Percentiles rank a stretch among this genome's conserved stretches.
These are phyloP conservation scores for Melanomma pulvis-pyrius DNA, from an alignment of 495 filamentous ascomycete species.

Conservation along the genomic window DNA sequence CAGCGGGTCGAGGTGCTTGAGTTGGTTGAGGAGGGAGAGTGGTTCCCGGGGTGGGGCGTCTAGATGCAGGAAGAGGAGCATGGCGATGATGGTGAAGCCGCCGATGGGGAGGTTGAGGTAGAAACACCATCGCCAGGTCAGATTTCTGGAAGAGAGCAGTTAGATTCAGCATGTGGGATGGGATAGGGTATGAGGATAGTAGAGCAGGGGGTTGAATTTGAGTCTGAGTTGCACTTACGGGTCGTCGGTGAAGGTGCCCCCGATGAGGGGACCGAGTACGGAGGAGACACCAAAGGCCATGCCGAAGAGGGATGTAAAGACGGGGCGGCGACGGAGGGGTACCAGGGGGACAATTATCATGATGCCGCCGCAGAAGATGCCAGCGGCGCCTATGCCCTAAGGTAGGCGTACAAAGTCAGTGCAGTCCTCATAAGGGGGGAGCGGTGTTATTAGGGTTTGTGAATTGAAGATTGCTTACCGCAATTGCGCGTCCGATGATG, in stretches of 20 bases:
- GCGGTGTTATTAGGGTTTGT: too few relatives aligned
- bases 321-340: slow-evolving; percentile 28
- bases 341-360: slow-evolving; percentile 26
- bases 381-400: slow-evolving; percentile 40
- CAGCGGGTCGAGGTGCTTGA: slow-evolving; percentile 30
- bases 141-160: not conserved
- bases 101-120: slow-evolving; percentile 49
- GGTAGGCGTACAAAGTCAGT: too few relatives aligned
- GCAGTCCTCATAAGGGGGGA: too few relatives aligned
- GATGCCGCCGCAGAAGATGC: slow-evolving; percentile 34
- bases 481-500: slow-evolving; percentile 37
- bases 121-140: slow-evolving; percentile 46
- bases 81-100: slow-evolving; percentile 8
- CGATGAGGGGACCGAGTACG: slow-evolving; percentile 16
- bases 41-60: slow-evolving; percentile 7
- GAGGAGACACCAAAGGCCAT: slow-evolving; percentile 20
- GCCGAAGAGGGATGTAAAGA: slow-evolving; percentile 38
- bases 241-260: slow-evolving; percentile 17
- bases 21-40: not conserved
- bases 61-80: slow-evolving; percentile 14
- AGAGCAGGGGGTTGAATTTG: too few relatives aligned
- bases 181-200: not conserved
- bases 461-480: too few relatives aligned
- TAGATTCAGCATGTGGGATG: not conserved
- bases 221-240: too few relatives aligned